A percentile compares a stretch with the other conserved stretches of the same genome.
Evolutionary conservation across 1,284 basidiomycete species (phyloP).

Genomic region (Chondrostereum purpureum): DNA sequence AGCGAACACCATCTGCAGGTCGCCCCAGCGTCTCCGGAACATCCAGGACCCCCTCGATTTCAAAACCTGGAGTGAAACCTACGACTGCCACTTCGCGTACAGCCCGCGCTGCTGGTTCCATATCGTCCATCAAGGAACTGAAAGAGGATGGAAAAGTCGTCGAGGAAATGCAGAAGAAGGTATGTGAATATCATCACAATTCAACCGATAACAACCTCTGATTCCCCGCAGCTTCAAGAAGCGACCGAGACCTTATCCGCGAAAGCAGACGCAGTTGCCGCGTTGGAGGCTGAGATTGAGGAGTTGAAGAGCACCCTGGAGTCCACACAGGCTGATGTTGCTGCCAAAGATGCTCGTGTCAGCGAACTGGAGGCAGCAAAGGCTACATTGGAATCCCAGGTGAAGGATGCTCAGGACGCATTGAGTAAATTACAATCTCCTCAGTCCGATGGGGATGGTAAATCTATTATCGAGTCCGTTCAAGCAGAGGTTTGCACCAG

Average conservation of each 20-base stretch:
- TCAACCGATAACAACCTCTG: neutral
- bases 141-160: conserved; percentile 52
- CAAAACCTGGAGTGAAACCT: conserved; percentile 22
- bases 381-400: conserved; percentile 38
- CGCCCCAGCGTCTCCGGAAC: conserved; percentile 30
- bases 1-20: conserved; percentile 34
- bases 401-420: conserved; percentile 36
- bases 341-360: conserved; percentile 36
- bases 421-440: conserved; percentile 36
- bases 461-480: conserved; percentile 32
- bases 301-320: conserved; percentile 47
- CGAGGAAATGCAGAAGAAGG: conserved; percentile 58
- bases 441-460: conserved; percentile 29
- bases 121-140: conserved; percentile 64
- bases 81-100: conserved; percentile 24
- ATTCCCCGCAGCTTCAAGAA: conserved; percentile 45
- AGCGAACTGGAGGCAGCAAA: conserved; percentile 46
- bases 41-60: conserved; percentile 20
- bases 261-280: conserved; percentile 41
- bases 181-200: conserved; percentile 19
- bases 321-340: conserved; percentile 38
- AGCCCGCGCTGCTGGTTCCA: conserved; percentile 45
- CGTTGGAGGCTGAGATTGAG: conserved; percentile 46
- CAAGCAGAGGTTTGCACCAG: conserved; percentile 42
- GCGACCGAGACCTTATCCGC: conserved; percentile 43